Base-by-base conservation (phyloP, 441 rosid species). In the Corymbia calophylla region DNA sequence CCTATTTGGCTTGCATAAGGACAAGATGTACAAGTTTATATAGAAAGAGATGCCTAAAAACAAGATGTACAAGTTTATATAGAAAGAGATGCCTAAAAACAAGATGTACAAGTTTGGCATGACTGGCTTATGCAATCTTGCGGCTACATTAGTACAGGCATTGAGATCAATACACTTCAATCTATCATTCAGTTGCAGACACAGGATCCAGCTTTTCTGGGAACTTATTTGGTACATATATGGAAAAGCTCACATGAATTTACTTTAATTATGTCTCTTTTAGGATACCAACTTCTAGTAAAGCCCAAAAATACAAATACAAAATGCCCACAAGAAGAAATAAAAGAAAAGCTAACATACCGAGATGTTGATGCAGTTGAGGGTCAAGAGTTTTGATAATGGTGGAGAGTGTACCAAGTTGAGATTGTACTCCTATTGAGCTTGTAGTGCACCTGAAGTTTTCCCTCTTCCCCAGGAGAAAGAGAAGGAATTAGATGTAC, bases 291-390 rank as follows among this genome's bases (percentile, higher is more conserved):
- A 23, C 51, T 44, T 77, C 82, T 39, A 23, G 51, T 23, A 77
- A 44, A 47, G 84, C 84, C 51, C 84, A 77, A 44, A 44, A 44
- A 23, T 15, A 77, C 53, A 77, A 77, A 23, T 77, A 77, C 84
- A 23, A 77, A 73, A 77, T 77, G 84, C 44, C 51, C 88, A 55
- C n/a, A 53, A 9, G n/a, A 51, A 55, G 88, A 86, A 86, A 86
- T 60, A 12, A 53, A 87, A 66, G 25, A 87, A 62, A 11, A 47
- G 77, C 44, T 10, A 49, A 12, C 14, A 64, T 68, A 96, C 99
- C 99, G 87, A 98, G 95, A 93, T 96, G 99, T 89, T 95, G 98
- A 91, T 98, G 99, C 92, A 97, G 99, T 93, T 95, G 94, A 58
- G 99, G 99, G 93, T 97, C 97, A 89, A 98, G 93, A 4, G 97